Evolutionary conservation across 768 basidiomycete species (phyloP).

Genomic region (Mycena olivaceomarginata): DNA sequence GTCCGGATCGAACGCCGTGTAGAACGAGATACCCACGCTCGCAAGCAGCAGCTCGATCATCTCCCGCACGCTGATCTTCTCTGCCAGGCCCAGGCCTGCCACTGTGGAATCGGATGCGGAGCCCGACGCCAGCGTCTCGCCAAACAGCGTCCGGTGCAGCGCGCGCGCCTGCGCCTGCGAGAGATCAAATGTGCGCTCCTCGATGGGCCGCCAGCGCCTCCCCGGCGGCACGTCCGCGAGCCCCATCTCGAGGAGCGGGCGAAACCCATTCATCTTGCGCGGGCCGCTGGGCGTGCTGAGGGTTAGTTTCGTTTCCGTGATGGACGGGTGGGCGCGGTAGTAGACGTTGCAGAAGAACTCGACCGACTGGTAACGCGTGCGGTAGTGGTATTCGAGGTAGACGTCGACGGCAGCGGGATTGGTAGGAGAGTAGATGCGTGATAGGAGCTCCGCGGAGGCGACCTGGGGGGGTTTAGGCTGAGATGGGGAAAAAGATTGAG

Average conservation of each 20-base stretch:
- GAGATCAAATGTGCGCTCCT: conserved; percentile 27
- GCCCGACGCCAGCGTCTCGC: conserved; percentile 14
- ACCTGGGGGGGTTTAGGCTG: neutral
- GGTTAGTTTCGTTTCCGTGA: neutral
- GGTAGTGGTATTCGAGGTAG: conserved; percentile 33
- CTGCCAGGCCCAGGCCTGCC: neutral
- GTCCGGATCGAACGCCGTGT: conserved; percentile 3
- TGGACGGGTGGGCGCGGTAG: conserved; percentile 27
- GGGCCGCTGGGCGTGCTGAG: conserved; percentile 11
- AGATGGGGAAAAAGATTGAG: neutral
- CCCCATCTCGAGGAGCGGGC: conserved; percentile 25
- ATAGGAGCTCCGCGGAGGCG: conserved; percentile 12
- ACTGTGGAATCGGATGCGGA: neutral
- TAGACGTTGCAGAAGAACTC: conserved; percentile 32
- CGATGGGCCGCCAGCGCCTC: conserved; percentile 29
- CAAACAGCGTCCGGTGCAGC: conserved; percentile 20
- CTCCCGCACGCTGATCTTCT: conserved; percentile 18
- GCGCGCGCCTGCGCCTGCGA: neutral
- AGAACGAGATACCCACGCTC: conserved; percentile 32
- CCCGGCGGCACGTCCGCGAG: conserved; percentile 34
- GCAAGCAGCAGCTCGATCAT: conserved; percentile 24
- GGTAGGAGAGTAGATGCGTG: conserved; percentile 36
- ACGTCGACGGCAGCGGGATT: conserved; percentile 32
- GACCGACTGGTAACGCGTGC: conserved; percentile 31
- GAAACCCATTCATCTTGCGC: conserved; percentile 34